These are phyloP conservation scores for Begonia peltatifolia DNA, from an alignment of 306 rosid genomes.

Conservation along the genomic window DNA sequence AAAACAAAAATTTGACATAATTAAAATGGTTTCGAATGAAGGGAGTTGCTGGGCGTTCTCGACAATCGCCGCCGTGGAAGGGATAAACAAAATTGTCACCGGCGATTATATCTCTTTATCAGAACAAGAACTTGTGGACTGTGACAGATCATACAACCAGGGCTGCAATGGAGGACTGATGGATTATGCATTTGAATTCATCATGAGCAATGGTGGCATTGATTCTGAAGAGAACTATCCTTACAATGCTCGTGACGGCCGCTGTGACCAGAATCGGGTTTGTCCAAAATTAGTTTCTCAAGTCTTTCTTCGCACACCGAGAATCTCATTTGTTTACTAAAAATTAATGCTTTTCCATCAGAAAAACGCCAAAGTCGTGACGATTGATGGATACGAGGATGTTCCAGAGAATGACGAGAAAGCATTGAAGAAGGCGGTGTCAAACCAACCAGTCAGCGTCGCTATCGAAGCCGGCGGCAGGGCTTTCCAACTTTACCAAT, in stretches of 20 bases:
- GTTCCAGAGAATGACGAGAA: conserved; percentile 66
- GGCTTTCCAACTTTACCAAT: conserved; percentile 67
- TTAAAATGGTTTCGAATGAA: conserved; percentile 14
- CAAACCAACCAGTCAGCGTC: conserved; percentile 65
- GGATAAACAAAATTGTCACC: conserved; percentile 59
- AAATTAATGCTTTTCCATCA: conserved; percentile 6
- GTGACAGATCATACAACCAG: conserved; percentile 54
- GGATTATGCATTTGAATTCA: conserved; percentile 74
- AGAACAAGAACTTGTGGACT: conserved; percentile 87
- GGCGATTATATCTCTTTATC: conserved; percentile 51
- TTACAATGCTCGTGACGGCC: conserved; percentile 40
- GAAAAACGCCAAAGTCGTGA: conserved; percentile 62
- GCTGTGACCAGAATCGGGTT: conserved; percentile 60
- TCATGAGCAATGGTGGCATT: conserved; percentile 71
- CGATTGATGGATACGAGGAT: conserved; percentile 68
- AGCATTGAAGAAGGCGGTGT: conserved; percentile 58
- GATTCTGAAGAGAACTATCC: conserved; percentile 72
- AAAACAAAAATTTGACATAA: too few relatives aligned
- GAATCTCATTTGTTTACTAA: too few relatives aligned
- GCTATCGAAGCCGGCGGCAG: conserved; percentile 98
- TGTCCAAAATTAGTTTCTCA: neutral
- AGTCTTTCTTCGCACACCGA: neutral
- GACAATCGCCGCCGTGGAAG: conserved; percentile 68
- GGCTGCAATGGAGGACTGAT: conserved; percentile 97
- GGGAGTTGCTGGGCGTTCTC: conserved; percentile 99